Conservation (phyloP, 192 early-diverging fungal genomes). For the Coemansia sp. region DNA sequence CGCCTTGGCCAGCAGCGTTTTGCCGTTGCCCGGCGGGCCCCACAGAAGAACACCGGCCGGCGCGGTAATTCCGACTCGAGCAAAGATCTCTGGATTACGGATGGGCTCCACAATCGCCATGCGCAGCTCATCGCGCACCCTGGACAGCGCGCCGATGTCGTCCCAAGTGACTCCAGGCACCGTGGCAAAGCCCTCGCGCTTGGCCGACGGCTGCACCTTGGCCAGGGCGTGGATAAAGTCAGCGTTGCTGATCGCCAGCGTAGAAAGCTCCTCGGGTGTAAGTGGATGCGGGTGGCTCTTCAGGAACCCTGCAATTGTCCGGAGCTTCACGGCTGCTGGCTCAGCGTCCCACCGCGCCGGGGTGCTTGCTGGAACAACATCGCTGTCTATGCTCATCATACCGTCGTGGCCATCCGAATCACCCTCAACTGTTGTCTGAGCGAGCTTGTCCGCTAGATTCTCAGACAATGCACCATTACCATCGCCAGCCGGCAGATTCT, state of each 20-base stretch:
- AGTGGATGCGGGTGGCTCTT: constrained; percentile 69
- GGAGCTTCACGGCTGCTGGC: constrained; percentile 53
- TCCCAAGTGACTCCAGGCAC: constrained; percentile 96
- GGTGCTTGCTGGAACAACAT: constrained; percentile 15
- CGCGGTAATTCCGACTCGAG: constrained; percentile 82
- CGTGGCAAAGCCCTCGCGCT: constrained; percentile 98
- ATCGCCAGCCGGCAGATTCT: constrained; percentile 6
- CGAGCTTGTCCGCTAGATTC: constrained; percentile 6
- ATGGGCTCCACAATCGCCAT: constrained; percentile 98
- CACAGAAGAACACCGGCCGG: constrained; percentile 93
- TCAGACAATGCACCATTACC: constrained; percentile 1
- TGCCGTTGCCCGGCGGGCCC: constrained; percentile 98
- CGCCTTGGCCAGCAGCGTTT: constrained; percentile 96
- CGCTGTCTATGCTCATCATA: constrained; percentile 3
- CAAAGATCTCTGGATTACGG: constrained; percentile 83
- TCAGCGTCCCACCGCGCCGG: constrained; percentile 37
- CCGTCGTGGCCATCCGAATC: not conserved
- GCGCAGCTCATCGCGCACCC: constrained; percentile 87
- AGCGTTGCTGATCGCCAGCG: constrained; percentile 74
- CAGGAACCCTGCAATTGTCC: constrained; percentile 75
- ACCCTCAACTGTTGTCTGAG: constrained; percentile 7
- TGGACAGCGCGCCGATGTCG: constrained; percentile 87
- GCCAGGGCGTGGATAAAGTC: constrained; percentile 86
- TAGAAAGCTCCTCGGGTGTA: constrained; percentile 76
- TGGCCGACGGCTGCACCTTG: constrained; percentile 94